These are phyloP conservation scores for Conoideocrella luteorostrata DNA, from an alignment of 2,329 filamentous ascomycete species.

Conservation along the genomic window DNA sequence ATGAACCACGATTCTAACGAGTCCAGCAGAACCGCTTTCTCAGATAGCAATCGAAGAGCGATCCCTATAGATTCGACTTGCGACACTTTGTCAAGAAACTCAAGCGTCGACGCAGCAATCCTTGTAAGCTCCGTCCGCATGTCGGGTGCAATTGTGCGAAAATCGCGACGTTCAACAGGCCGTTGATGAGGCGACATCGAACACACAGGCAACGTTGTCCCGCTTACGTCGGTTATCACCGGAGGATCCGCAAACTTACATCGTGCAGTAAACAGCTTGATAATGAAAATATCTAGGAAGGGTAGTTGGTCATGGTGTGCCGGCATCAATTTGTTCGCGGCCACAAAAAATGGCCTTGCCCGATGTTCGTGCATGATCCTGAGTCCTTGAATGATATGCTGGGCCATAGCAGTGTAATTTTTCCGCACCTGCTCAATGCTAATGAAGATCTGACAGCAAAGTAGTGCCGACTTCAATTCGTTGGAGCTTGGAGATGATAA, in stretches of 20 bases:
- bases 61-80: conserved; percentile 15
- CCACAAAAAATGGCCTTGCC: conserved; percentile 27
- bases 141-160: conserved; percentile 28
- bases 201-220: conserved; percentile 4
- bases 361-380: conserved; percentile 36
- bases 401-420: conserved; percentile 34
- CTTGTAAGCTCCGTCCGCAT: conserved; percentile 27
- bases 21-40: conserved; percentile 24
- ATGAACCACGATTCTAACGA: conserved; percentile 26
- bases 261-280: conserved; percentile 35
- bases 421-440: conserved; percentile 38
- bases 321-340: conserved; percentile 21
- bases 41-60: conserved; percentile 19
- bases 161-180: conserved; percentile 13
- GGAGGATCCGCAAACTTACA: conserved; percentile 32
- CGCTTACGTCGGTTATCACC: conserved; percentile 12
- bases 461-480: conserved; percentile 30
- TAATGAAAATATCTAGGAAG: conserved; percentile 33
- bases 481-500: conserved; percentile 25
- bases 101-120: conserved; percentile 25
- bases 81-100: conserved; percentile 25
- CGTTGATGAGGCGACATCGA: conserved; percentile 8
- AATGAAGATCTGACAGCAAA: conserved; percentile 41
- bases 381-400: conserved; percentile 36
- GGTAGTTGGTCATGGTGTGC: conserved; percentile 27